Evolutionary conservation across 257 asterid genomes (phyloP), one percentile per base, ranked within the genome.

Genomic region (Solanum pennellii): DNA sequence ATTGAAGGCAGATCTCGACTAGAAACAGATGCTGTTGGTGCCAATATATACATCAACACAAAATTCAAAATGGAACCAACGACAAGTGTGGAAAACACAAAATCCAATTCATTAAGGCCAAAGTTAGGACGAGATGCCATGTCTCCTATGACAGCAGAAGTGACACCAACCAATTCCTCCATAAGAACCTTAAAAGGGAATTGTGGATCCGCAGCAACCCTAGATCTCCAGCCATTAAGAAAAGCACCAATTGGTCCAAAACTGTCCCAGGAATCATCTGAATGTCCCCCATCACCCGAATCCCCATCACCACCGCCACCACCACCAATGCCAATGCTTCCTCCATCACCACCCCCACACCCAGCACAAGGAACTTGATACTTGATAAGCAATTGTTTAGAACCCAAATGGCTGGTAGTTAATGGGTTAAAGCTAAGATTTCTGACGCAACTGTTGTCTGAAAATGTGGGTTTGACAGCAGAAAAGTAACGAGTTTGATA

Each of bases 41-140:
- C 98, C 73, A 96, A 83, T 69, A 95, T 93, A 88, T 96, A 96
- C 99, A 96, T 96, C 49, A 96, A 97, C 76, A 92, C 93, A 27
- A 96, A 94, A 86, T 96, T 96, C 90, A 96, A 73, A 39, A 96
- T 94, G 44, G 97, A 93, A 23, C 97, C 98, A 33, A 96, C 98
- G 0, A 96, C 97, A 2, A 96, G 97, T 0, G 98, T 96, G 0
- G 98, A 96, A 88, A 96, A 96, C 29, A 96, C 99, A 74, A 96
- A 95, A 87, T 96, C 99, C 11, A 96, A 97, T 92, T 96, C 98
- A 29, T 96, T 95, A 60, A 96, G 98, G 9, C 99, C 99, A 12
- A 96, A 96, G 89, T 94, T 95, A 27, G 98, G 99, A 73, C 99
- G 97, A 1, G 98, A 92, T 0, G 99, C 96, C 99, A 96, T 96